Conservation (phyloP, 768 basidiomycete genomes). For the Pleurotus citrinopileatus region DNA sequence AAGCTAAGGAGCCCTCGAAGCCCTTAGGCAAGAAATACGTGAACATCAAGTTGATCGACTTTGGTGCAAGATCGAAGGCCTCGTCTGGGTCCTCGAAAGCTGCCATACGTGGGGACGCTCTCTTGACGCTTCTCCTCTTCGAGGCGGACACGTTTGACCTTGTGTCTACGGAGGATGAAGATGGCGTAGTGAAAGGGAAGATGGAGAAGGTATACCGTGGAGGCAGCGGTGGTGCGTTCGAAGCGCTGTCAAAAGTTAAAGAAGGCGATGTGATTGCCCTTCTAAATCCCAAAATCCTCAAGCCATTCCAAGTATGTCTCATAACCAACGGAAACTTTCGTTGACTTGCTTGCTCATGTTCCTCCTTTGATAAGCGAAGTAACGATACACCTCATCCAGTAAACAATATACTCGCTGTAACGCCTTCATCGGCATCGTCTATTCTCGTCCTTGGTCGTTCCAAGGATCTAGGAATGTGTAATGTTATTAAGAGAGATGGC, state of each 20-base stretch:
- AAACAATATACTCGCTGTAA: conserved; percentile 81
- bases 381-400: conserved; percentile 68
- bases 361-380: conserved; percentile 41
- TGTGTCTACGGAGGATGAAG: conserved; percentile 46
- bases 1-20: conserved; percentile 31
- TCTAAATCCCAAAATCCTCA: conserved; percentile 83
- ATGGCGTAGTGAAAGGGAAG: conserved; percentile 17
- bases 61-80: conserved; percentile 60
- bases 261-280: conserved; percentile 91
- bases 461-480: conserved; percentile 84
- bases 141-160: conserved; percentile 76
- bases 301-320: conserved; percentile 73
- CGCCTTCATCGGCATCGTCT: conserved; percentile 77
- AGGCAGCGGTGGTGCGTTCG: conserved; percentile 91
- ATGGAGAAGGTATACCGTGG: conserved; percentile 74
- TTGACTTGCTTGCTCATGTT: too few species aligned
- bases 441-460: conserved; percentile 86
- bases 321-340: too few species aligned
- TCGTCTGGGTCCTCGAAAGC: conserved; percentile 45
- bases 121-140: conserved; percentile 81
- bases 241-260: conserved; percentile 77
- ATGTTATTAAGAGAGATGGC: conserved; percentile 74
- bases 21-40: conserved; percentile 76
- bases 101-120: conserved; percentile 76
- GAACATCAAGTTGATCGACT: conserved; percentile 81